Percentiles rank a stretch among this genome's conserved stretches.
Conservation (phyloP, 306 rosid species). For the Pyrus pyrifolia region DNA sequence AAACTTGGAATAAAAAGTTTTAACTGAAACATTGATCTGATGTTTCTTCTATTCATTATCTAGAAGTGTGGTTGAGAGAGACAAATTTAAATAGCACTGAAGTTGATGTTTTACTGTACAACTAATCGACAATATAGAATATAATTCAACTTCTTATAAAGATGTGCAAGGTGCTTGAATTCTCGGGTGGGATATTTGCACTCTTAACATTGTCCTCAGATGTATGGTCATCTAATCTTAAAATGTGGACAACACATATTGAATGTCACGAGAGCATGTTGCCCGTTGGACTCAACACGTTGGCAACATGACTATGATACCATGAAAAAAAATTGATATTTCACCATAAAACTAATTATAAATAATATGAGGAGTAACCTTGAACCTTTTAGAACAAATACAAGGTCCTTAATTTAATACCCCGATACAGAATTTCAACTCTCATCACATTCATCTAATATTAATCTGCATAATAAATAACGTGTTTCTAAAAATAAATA, state of each 20-base stretch:
- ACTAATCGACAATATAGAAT: no score
- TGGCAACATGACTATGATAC: fast-evolving
- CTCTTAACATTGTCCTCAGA: no score
- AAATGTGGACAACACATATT: neutral
- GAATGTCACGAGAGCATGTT: neutral
- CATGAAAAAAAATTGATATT: no score
- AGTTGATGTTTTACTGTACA: no score
- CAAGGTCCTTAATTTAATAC: neutral
- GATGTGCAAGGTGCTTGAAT: neutral
- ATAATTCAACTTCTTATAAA: no score
- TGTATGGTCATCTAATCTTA: neutral
- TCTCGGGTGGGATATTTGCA: neutral
- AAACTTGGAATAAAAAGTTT: neutral
- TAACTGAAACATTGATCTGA: no score
- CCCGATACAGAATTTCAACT: no score
- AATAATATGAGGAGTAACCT: no score
- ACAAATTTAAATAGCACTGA: neutral
- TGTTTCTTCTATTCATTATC: neutral
- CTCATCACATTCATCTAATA: neutral
- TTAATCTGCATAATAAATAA: neutral
- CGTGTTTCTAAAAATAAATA: neutral
- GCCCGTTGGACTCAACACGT: no score
- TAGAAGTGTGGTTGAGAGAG: neutral
- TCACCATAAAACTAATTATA: no score
- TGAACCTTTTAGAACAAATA: no score